These are phyloP conservation scores for Alternaria sp. DNA, from an alignment of 2,329 filamentous ascomycete species.

Conservation along the genomic window DNA sequence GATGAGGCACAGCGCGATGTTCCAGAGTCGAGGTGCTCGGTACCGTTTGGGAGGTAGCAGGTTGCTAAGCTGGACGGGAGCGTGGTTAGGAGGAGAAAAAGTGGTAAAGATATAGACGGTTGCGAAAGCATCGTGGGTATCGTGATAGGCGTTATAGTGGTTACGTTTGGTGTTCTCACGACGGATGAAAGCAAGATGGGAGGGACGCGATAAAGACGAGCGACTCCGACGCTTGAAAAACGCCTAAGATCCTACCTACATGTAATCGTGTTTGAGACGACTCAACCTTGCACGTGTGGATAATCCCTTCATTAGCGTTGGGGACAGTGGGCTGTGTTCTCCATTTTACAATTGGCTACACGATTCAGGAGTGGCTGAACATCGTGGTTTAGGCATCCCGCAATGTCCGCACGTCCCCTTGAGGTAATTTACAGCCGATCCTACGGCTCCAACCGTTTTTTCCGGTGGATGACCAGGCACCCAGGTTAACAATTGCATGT, in stretches of 20 bases:
- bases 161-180: background rate
- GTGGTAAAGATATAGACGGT: background rate
- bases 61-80: conserved; percentile 1
- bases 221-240: background rate
- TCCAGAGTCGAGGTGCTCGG: background rate
- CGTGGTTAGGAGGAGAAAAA: background rate
- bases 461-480: background rate
- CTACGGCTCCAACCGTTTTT: background rate
- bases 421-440: background rate
- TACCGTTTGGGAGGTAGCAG: conserved; percentile 16
- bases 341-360: background rate
- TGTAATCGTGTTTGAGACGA: background rate
- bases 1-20: conserved; percentile 12
- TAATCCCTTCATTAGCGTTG: background rate
- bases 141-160: background rate
- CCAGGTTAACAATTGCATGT: background rate
- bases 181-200: background rate
- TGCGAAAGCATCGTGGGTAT: conserved; percentile 1
- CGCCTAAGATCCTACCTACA: background rate
- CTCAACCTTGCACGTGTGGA: background rate
- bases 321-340: background rate
- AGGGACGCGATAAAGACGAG: background rate
- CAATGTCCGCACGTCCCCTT: background rate
- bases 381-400: background rate
- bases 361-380: background rate